These are phyloP conservation scores for Venturia carpophila DNA, from an alignment of 2,329 filamentous ascomycete genomes.

Conservation along the genomic window DNA sequence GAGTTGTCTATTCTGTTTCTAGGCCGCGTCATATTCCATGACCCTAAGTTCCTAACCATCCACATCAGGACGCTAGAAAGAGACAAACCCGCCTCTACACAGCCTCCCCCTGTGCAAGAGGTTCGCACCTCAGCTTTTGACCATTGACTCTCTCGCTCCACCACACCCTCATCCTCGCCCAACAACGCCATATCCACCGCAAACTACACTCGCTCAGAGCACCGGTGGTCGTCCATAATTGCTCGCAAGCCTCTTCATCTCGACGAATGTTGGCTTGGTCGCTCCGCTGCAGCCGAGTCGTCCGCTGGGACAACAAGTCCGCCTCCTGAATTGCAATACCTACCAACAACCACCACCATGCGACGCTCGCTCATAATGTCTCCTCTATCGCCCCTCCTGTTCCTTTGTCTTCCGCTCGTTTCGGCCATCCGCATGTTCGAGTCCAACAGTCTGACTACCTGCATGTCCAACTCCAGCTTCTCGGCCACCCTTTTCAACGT, in stretches of 20 bases:
- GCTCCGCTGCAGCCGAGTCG: neutral
- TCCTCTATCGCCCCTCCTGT: slow-evolving; percentile 15
- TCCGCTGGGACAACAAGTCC: slow-evolving; percentile 4
- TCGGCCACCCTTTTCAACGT: slow-evolving; percentile 85
- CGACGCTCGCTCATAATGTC: slow-evolving; percentile 20
- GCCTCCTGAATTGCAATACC: slow-evolving; percentile 6
- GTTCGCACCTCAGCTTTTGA: too few relatives aligned
- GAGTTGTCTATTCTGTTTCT: too few relatives aligned
- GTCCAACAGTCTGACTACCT: slow-evolving; percentile 77
- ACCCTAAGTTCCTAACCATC: too few relatives aligned
- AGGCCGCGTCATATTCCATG: too few relatives aligned
- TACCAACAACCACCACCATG: slow-evolving; percentile 15
- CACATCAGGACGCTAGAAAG: too few relatives aligned
- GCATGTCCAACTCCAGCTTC: slow-evolving; percentile 79
- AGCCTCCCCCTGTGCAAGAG: too few relatives aligned
- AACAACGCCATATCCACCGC: neutral
- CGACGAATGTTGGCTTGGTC: neutral
- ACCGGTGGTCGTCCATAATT: neutral
- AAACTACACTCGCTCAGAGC: neutral
- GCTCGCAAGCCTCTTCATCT: neutral
- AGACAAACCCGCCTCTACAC: too few relatives aligned
- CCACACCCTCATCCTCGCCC: neutral
- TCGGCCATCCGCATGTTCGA: slow-evolving; percentile 61
- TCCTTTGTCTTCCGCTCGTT: slow-evolving; percentile 31
- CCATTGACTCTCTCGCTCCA: too few relatives aligned